Evolutionary conservation across 129 eudicot species (phyloP).

Genomic region (carrot (Daucus carota)): DH1_v3.0 NC_030384.2:46257001-46257500

Average conservation of each 20-base stretch:
- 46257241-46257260: constrained; percentile 27
- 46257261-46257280: constrained; percentile 24
- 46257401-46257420: constrained; percentile 48
- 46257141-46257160: neutral
- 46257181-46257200: neutral
- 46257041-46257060: no score
- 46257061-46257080: neutral
- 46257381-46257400: constrained; percentile 23
- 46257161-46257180: neutral
- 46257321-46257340: neutral
- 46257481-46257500: constrained; percentile 65
- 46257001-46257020: neutral
- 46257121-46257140: neutral
- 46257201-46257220: constrained; percentile 52
- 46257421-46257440: constrained; percentile 90
- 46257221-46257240: constrained; percentile 42
- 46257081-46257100: neutral
- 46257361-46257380: neutral
- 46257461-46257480: constrained; percentile 24
- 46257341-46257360: neutral
- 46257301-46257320: neutral
- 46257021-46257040: neutral
- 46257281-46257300: constrained; percentile 27
- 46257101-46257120: neutral
- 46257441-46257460: constrained; percentile 55